phyloP scores from a whole-genome alignment of 2,329 filamentous ascomycete species.

The Blastomyces gilchristii region DNA sequence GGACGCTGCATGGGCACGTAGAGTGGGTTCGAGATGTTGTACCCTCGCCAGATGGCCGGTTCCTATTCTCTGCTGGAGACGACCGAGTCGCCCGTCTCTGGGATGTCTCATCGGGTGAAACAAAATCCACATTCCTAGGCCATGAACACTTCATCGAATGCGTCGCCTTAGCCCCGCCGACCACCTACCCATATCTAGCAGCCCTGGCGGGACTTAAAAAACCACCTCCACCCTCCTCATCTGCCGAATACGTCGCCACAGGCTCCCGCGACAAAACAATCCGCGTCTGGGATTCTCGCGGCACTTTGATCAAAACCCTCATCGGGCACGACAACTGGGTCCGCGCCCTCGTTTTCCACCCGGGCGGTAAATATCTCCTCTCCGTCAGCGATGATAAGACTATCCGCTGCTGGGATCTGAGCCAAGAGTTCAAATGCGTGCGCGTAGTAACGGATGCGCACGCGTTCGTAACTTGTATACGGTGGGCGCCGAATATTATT shows the following conservation, averaged over 20 bases:
- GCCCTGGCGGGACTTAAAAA: slow-evolving; percentile 73
- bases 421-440: slow-evolving; percentile 81
- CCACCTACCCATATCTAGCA: slow-evolving; percentile 67
- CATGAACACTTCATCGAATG: slow-evolving; percentile 83
- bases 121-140: slow-evolving; percentile 68
- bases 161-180: slow-evolving; percentile 71
- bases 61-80: slow-evolving; percentile 69
- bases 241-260: slow-evolving; percentile 81
- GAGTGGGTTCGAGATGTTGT: slow-evolving; percentile 88
- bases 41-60: slow-evolving; percentile 73
- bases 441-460: slow-evolving; percentile 69
- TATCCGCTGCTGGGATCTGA: slow-evolving; percentile 84
- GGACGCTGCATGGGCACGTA: slow-evolving; percentile 73
- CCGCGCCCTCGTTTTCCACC: slow-evolving; percentile 74
- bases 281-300: slow-evolving; percentile 75
- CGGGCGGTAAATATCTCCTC: slow-evolving; percentile 80
- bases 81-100: slow-evolving; percentile 75
- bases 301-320: slow-evolving; percentile 73
- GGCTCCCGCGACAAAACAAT: slow-evolving; percentile 86
- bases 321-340: slow-evolving; percentile 93
- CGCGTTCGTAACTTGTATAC: slow-evolving; percentile 71
- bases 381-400: slow-evolving; percentile 85
- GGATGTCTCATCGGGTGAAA: slow-evolving; percentile 68
- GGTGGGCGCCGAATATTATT: slow-evolving; percentile 72
- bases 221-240: slow-evolving; percentile 59